Evolutionary conservation across 805 yeast genomes (phyloP).

Genomic region (Yamadazyma sp.): DNA sequence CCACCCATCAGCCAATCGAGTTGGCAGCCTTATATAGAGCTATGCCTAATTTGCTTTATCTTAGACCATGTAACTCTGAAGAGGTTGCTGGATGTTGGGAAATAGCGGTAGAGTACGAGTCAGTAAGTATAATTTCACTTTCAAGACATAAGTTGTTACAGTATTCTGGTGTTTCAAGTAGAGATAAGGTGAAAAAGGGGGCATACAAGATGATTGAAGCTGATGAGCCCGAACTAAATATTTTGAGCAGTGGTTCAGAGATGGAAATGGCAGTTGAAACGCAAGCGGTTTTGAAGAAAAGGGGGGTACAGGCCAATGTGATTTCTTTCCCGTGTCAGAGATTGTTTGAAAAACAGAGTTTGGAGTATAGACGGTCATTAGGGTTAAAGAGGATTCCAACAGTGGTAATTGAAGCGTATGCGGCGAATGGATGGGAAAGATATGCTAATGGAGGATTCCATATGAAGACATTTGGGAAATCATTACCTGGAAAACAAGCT

Average conservation of each 20-base stretch:
- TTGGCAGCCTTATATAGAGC: constrained; percentile 50
- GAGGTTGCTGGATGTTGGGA: constrained; percentile 50
- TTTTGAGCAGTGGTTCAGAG: constrained; percentile 29
- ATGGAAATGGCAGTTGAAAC: constrained; percentile 24
- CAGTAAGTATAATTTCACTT: constrained; percentile 19
- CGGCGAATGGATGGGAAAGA: constrained; percentile 34
- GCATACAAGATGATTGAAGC: constrained; percentile 24
- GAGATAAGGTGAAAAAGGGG: constrained; percentile 20
- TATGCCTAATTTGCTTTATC: constrained; percentile 45
- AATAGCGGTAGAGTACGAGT: constrained; percentile 19
- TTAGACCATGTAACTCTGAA: constrained; percentile 54
- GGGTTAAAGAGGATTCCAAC: constrained; percentile 20
- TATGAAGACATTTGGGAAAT: constrained; percentile 31
- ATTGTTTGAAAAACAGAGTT: constrained; percentile 24
- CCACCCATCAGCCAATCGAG: constrained; percentile 57
- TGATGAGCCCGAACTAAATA: constrained; percentile 17
- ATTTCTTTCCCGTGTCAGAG: constrained; percentile 29
- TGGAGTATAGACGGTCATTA: constrained; percentile 21
- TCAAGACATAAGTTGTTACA: constrained; percentile 27
- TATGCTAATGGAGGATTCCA: constrained; percentile 33
- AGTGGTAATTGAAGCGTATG: constrained; percentile 32
- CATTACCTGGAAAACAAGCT: constrained; percentile 29
- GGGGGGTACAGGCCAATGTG: constrained; percentile 23
- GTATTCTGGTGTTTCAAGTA: constrained; percentile 16
- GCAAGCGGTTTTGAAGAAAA: constrained; percentile 18